Conservation (phyloP, 805 yeast genomes). For the Kuraishia borneana region DNA sequence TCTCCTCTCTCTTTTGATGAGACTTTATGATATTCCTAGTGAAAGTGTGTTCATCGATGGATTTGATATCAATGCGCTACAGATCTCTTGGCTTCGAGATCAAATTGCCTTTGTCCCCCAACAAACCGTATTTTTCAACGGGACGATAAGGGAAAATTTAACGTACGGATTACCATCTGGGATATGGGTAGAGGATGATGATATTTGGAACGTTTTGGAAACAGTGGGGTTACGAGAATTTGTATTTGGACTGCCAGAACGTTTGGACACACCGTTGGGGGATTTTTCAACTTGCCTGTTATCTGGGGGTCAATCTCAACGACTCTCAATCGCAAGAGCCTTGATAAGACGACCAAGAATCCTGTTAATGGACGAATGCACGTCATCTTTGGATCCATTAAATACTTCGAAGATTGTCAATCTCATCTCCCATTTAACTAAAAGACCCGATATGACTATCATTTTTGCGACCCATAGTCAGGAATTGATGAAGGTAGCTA, state of each 20-base stretch:
- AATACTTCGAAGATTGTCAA: slow-evolving; percentile 40
- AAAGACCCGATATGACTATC: slow-evolving; percentile 22
- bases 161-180: slow-evolving; percentile 38
- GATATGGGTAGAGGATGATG: slow-evolving; percentile 1
- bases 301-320: slow-evolving; percentile 88
- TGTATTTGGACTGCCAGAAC: slow-evolving; percentile 41
- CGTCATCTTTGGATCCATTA: slow-evolving; percentile 72
- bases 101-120: slow-evolving; percentile 68
- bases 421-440: slow-evolving; percentile 28
- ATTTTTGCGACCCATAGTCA: slow-evolving; percentile 67
- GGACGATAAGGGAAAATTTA: slow-evolving; percentile 61
- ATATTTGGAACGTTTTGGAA: slow-evolving; percentile 21
- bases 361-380: slow-evolving; percentile 79
- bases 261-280: slow-evolving; percentile 50
- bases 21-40: slow-evolving; percentile 32
- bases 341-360: slow-evolving; percentile 52
- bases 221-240: slow-evolving; percentile 43
- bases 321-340: slow-evolving; percentile 79
- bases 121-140: slow-evolving; percentile 59
- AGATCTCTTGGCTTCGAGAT: slow-evolving; percentile 36
- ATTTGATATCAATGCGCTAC: slow-evolving; percentile 32
- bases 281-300: slow-evolving; percentile 31
- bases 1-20: slow-evolving; percentile 39
- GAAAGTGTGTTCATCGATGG: slow-evolving; percentile 35
- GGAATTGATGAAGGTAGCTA: slow-evolving; percentile 52